Evolutionary conservation across 1,139 yeast species (phyloP).

Genomic region (Yamadazyma triangularis): DNA sequence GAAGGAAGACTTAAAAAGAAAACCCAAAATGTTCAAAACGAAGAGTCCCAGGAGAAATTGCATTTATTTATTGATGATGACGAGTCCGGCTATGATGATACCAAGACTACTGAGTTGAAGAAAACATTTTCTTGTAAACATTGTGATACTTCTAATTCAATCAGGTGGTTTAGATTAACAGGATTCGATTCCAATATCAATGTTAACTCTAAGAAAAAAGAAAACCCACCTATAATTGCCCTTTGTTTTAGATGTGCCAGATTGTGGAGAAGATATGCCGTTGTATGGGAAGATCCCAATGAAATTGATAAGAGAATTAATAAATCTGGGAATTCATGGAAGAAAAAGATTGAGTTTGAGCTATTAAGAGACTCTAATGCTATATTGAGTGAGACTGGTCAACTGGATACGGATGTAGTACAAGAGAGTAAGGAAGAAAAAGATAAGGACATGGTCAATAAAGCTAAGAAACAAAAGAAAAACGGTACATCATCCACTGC

Average conservation of each 20-base stretch:
- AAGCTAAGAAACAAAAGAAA: not conserved
- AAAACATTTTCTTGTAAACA: constrained; percentile 56
- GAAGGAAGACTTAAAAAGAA: constrained; percentile 66
- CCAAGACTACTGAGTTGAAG: constrained; percentile 32
- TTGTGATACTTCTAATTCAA: constrained; percentile 52
- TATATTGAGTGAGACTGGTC: constrained; percentile 24
- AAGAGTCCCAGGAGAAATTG: constrained; percentile 17
- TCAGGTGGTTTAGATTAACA: constrained; percentile 69
- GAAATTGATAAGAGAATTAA: constrained; percentile 54
- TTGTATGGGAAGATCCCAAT: constrained; percentile 79
- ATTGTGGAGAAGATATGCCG: constrained; percentile 88
- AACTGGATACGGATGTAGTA: not conserved
- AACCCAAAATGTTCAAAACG: constrained; percentile 30
- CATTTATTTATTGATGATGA: constrained; percentile 58
- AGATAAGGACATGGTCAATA: not conserved
- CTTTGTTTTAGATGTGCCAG: constrained; percentile 84
- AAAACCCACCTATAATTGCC: constrained; percentile 38
- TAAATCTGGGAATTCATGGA: constrained; percentile 40
- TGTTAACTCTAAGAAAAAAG: constrained; percentile 14
- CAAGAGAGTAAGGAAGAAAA: constrained; percentile 1
- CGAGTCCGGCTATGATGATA: constrained; percentile 63
- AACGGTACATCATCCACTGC: not conserved
- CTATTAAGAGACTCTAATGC: constrained; percentile 59
- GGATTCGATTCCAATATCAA: constrained; percentile 48
- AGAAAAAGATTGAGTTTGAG: constrained; percentile 66